Percentiles rank a stretch among this genome's conserved stretches.
These are phyloP conservation scores for Lactarius sanguifluus DNA, from an alignment of 768 basidiomycete genomes.

Conservation along the genomic window DNA sequence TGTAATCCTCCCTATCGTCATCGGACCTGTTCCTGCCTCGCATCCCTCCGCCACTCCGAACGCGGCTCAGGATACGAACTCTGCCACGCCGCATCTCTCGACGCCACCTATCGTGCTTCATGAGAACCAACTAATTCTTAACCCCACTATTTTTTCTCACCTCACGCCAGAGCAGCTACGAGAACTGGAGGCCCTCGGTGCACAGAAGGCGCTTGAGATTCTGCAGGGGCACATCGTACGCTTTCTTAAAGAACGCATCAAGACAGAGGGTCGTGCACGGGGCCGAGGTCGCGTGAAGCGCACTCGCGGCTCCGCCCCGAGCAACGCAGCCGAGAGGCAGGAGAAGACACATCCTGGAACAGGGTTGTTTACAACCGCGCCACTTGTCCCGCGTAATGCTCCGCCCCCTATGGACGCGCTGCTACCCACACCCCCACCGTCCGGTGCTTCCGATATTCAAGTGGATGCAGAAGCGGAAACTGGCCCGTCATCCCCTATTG, in stretches of 20 bases:
- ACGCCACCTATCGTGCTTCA: slow-evolving; percentile 75
- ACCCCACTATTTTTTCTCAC: slow-evolving; percentile 80
- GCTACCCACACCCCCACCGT: slow-evolving; percentile 38
- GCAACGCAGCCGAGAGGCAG: slow-evolving; percentile 14
- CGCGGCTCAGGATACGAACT: slow-evolving; percentile 38
- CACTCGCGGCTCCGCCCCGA: slow-evolving; percentile 24
- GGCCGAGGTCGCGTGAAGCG: slow-evolving; percentile 32
- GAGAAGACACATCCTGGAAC: slow-evolving; percentile 15
- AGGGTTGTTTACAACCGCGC: slow-evolving; percentile 26
- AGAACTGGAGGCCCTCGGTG: slow-evolving; percentile 77
- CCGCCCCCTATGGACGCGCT: slow-evolving; percentile 31
- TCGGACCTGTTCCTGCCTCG: slow-evolving; percentile 68
- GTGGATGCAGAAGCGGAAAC: slow-evolving; percentile 32
- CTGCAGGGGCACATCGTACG: slow-evolving; percentile 84
- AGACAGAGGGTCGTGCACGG: slow-evolving; percentile 38
- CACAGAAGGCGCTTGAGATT: slow-evolving; percentile 76
- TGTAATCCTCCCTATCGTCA: slow-evolving; percentile 73
- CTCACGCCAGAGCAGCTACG: slow-evolving; percentile 70
- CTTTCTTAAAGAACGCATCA: slow-evolving; percentile 73
- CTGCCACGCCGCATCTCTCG: slow-evolving; percentile 42
- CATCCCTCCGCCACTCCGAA: slow-evolving; percentile 53
- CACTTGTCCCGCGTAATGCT: slow-evolving; percentile 18
- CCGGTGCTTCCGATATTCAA: slow-evolving; percentile 18
- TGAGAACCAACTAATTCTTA: slow-evolving; percentile 79
- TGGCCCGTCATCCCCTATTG: slow-evolving; percentile 51